Percentiles rank a stretch among this genome's conserved stretches.
Evolutionary conservation across 2,329 filamentous ascomycete species (phyloP).

Genomic region (Phyllosticta paracitricarpa): DNA sequence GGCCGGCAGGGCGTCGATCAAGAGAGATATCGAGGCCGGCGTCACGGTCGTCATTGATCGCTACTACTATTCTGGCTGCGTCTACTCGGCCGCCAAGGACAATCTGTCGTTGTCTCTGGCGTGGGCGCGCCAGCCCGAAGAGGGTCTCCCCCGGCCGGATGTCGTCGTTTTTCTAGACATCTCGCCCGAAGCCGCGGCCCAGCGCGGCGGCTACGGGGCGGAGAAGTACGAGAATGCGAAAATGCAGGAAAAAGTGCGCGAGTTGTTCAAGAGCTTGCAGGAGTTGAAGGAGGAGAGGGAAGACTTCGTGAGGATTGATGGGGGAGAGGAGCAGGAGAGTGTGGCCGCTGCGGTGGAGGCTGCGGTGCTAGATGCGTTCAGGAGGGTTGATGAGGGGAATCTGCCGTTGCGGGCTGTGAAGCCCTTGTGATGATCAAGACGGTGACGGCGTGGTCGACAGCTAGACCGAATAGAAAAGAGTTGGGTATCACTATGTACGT

Average conservation of each 20-base stretch:
- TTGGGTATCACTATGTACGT: neutral
- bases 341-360: slow-evolving; percentile 33
- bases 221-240: slow-evolving; percentile 81
- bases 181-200: slow-evolving; percentile 58
- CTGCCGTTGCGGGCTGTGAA: slow-evolving; percentile 19
- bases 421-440: slow-evolving; percentile 16
- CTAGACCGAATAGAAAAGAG: neutral
- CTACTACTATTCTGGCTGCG: slow-evolving; percentile 90
- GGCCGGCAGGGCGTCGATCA: neutral
- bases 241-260: slow-evolving; percentile 71
- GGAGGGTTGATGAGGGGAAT: slow-evolving; percentile 17
- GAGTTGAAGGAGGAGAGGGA: slow-evolving; percentile 38
- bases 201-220: slow-evolving; percentile 74
- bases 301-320: slow-evolving; percentile 47
- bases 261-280: slow-evolving; percentile 55
- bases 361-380: slow-evolving; percentile 17
- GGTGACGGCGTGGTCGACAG: neutral
- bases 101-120: slow-evolving; percentile 58
- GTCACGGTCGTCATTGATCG: slow-evolving; percentile 77
- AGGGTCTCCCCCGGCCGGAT: slow-evolving; percentile 80
- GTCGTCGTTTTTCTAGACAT: slow-evolving; percentile 81
- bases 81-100: slow-evolving; percentile 83
- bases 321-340: slow-evolving; percentile 40
- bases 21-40: slow-evolving; percentile 36
- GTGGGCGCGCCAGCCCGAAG: slow-evolving; percentile 79